These are phyloP conservation scores for Talaromyces rugulosus DNA, from an alignment of 2,329 filamentous ascomycete species.

Conservation along the genomic window DNA sequence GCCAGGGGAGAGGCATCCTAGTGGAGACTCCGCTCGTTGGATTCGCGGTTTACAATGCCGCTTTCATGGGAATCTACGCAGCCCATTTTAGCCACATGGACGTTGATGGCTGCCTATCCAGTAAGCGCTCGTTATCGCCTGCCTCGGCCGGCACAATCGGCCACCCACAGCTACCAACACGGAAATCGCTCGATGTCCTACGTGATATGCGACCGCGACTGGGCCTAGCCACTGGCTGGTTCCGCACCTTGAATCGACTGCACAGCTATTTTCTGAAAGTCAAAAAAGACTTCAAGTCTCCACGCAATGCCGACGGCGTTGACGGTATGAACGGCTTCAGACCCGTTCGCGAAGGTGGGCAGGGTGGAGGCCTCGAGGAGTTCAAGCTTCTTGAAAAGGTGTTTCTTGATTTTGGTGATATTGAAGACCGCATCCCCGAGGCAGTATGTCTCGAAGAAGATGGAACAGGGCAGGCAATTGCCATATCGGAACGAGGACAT, in stretches of 20 bases:
- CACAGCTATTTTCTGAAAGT: conserved; percentile 39
- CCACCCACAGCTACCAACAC: conserved; percentile 30
- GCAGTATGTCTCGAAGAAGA: conserved; percentile 31
- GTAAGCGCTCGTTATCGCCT: conserved; percentile 20
- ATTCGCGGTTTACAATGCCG: conserved; percentile 53
- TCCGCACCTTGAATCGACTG: conserved; percentile 40
- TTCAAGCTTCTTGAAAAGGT: conserved; percentile 40
- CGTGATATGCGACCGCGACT: conserved; percentile 38
- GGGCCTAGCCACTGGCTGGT: conserved; percentile 39
- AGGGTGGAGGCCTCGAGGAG: conserved; percentile 32
- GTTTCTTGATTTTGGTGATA: conserved; percentile 35
- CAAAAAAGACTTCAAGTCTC: conserved; percentile 34
- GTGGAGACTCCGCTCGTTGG: conserved; percentile 54
- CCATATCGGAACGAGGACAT: conserved; percentile 12
- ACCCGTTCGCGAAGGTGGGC: conserved; percentile 28
- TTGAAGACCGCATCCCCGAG: conserved; percentile 37
- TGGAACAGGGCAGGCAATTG: conserved; percentile 15
- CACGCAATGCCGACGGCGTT: conserved; percentile 24
- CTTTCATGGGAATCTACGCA: conserved; percentile 50
- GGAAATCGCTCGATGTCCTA: conserved; percentile 37
- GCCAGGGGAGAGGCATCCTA: conserved; percentile 47
- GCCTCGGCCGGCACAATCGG: conserved; percentile 19
- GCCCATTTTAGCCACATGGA: conserved; percentile 56
- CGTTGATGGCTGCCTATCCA: conserved; percentile 44
- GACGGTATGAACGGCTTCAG: conserved; percentile 28